Base-by-base conservation (phyloP, 108 stramenopile species). In the Conticribra guillardii region DNA sequence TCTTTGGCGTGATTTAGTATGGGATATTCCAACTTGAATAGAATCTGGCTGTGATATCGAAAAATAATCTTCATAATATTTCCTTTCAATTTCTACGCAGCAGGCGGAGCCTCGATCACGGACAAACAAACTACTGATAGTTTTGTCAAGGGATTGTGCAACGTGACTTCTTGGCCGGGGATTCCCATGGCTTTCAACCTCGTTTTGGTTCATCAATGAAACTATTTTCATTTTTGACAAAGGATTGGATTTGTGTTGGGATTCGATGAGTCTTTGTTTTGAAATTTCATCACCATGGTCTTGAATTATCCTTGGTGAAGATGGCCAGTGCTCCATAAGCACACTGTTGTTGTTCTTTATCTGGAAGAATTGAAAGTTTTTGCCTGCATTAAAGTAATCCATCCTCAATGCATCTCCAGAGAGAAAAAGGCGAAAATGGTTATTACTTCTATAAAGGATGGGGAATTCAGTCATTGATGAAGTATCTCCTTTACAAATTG, bases 281-380 rank as follows among this genome's bases (percentile, higher is more conserved):
- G 7, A 21, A 53, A 53, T 53, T 4, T 21, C 52, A 8, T 53
- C 11, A 8, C 52, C 52, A 17, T 24, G 52, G 24, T 53, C 52
- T 21, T 14, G 7, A 14, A 53, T 53, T 17, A 24, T 8, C 14
- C 52, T 21, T 14, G 52, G 52, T 17, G 8, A 24, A 53, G 21
- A 24, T 14, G 52, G 11, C 52, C 52, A 53, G 16, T 53, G 24
- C 16, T 53, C 52, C 16, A 14, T 53, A 4, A 53, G 24, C 24
- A 14, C 52, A 17, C 24, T 53, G 21, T 24, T 8, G 11, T 53
- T 14, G 8, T 21, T 24, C 23, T 24, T 53, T 24, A 24, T 14
- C 8, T 24, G 8, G 52, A 53, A 53, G 16, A 53, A 53, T 24
- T 53, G 52, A 24, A 53, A 53, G 16, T 53, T 53, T 24, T 53